Base-by-base conservation (phyloP, 371 early-diverging fungal species). In the Mucor plumbeus region DNA sequence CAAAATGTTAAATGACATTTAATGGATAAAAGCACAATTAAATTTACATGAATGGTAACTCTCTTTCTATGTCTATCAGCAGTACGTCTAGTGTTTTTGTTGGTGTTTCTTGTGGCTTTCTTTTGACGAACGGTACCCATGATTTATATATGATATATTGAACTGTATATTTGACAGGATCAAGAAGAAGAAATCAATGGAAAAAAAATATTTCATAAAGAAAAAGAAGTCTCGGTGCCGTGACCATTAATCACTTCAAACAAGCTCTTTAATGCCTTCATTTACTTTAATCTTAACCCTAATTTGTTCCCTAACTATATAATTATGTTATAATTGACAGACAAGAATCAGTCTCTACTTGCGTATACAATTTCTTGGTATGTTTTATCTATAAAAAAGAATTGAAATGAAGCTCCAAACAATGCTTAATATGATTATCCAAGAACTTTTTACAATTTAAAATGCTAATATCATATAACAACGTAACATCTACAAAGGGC, bases 11-110 rank as follows among this genome's bases (percentile, higher is more conserved):
- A 21, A 10, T 26, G 50, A 50, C 21, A 21, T 50, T 50, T 19
- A 26, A 50, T 11, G 13, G 50, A 10, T 21, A 7, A 50, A 8
- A 21, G 11, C 21, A 8, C 9, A 11, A 21, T 50, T 21, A 6
- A 34, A 58, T 72, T 65, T 79, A 77, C 84, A 70, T 73, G 79
- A 65, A 88, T 80, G 40, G 76, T 82, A 61, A 83, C 78, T 70
- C 75, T 83, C 63, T 80, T 81, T 67, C 63, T 71, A 65, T 79
- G 84, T 72, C 85, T 86, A 62, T 88, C 83, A 15, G 85, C 88
- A 39, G 69, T 75, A 50, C 81, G 70, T 70, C 87, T 84, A 50
- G 83, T 81, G 41, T 79, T 78, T 70, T 86, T 86, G 38, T 68
- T 59, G 35, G 67, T 65, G 31, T 61, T 67, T 62, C 63, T 73